Base-by-base conservation (phyloP, 352 stramenopile species). In the Blastocystis sp. region DNA sequence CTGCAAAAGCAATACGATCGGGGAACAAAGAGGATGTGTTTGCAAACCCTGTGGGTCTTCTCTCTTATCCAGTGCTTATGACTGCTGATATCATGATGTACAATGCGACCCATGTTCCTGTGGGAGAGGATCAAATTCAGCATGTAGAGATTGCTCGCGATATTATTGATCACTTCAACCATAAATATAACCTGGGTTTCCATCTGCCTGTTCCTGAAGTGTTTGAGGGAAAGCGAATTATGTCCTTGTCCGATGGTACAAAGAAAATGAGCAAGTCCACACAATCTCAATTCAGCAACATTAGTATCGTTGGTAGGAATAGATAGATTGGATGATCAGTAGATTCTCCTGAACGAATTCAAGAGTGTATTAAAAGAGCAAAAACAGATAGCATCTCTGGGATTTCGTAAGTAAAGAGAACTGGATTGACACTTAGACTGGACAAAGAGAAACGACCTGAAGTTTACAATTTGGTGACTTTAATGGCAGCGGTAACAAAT, bases 251-350 rank as follows among this genome's bases (percentile, higher is more conserved):
- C 0, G 94, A 99, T 75, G 96, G 96, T 22, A 97, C 92, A 33
- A 95, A 93, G 76, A 99, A 99, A 93, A 99, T 99, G 97, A 98
- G 95, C 91, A 99, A 99, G 92, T 97, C 93, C 48, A 96, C 77
- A 24, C 77, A 58, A 22, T 62, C 98, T 90, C 90, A 92, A 48
- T 95, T 94, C 22, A 92, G 96, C 87, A 90, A 92, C 73, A 97
- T 93, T 76, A 93, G 96, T 89, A 98, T 99, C 90, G 97, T 98
- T 89, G 77, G 77, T 88, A 51, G 22, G 42, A 33, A 68, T 6
- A 3, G 9, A 6, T 37, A 30, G 11, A 33, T 27, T 75, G 19
- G 40, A 7, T 88, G 2, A 73, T 91, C 98, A 11, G 94, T 96
- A 6, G 95, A 97, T 91, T 82, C 92, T 17, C 92, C 93, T 0